Evolutionary conservation across 2,329 filamentous ascomycete species (phyloP), one percentile per base, ranked within the genome.

Genomic region (Fusarium phyllophilum): DNA sequence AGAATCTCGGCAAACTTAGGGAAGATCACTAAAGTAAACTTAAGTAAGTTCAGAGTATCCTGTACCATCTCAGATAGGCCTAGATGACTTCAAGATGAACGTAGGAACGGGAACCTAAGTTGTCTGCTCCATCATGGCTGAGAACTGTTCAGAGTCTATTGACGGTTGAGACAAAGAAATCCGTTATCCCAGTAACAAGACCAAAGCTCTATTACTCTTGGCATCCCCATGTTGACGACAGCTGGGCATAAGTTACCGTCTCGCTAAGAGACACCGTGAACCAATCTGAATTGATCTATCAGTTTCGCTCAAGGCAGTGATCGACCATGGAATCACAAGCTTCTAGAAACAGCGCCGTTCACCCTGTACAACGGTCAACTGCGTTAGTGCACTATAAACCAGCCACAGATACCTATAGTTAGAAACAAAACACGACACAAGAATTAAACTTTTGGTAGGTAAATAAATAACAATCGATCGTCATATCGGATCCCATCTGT

Each of bases 261-360:
- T 31, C 20, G 51, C 51, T 33, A 65, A 69, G 66, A 9, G 39
- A 20, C 34, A 36, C 33, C 17, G 31, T 63, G 12, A 63, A 33
- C 44, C 45, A 56, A 48, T 45, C 42, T 46, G 24, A 52, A 29
- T 64, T 38, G 20, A 34, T 29, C 6, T 6, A 29, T 22, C n/a
- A 39, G 22, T 18, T 36, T 64, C 31, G 24, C 38, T 20, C 29
- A 38, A 46, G 51, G 51, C 18, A 61, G 44, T 55, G 42, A 66
- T 66, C 54, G 34, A 26, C 61, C 24, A 26, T 22, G 15, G 45
- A 58, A 56, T 70, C 61, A 51, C 60, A 66, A 66, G 60, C 59
- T 70, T 65, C 67, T 71, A 70, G 68, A 70, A 66, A 54, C 34
- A 14, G 11, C 26, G 38, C 48, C 46, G 52, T 55, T 55, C 29